A percentile compares a stretch with the other conserved stretches of the same genome.
phyloP scores from a whole-genome alignment of 108 stramenopile species.

The Nitzschia sp. region DNA sequence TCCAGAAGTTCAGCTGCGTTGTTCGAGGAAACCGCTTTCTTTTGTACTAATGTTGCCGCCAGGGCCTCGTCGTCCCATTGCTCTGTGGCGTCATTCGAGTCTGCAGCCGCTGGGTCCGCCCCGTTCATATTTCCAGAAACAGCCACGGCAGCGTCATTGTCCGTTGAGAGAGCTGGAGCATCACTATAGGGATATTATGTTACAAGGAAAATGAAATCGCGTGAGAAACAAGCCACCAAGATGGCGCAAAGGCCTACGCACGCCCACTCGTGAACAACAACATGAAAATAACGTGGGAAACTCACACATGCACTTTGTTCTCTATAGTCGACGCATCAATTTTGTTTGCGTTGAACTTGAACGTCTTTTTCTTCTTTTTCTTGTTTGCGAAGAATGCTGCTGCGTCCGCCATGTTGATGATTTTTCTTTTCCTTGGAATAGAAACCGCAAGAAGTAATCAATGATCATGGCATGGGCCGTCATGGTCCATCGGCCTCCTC shows the following conservation, averaged over 20 bases:
- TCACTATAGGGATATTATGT: slow-evolving; percentile 44
- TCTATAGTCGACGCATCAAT: slow-evolving; percentile 76
- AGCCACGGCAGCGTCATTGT: slow-evolving; percentile 28
- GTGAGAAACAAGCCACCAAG: not conserved
- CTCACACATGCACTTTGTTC: slow-evolving; percentile 64
- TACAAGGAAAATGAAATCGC: slow-evolving; percentile 7
- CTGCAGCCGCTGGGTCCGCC: not conserved
- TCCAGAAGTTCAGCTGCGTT: slow-evolving; percentile 62
- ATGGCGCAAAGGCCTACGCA: not conserved
- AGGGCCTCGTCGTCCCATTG: slow-evolving; percentile 79
- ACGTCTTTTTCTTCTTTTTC: slow-evolving; percentile 80
- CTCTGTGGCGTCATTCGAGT: slow-evolving; percentile 15
- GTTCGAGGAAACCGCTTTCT: slow-evolving; percentile 37
- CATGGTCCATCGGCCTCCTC: too few species aligned
- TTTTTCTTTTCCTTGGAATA: too few species aligned
- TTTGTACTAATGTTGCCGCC: slow-evolving; percentile 34
- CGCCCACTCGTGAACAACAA: not conserved
- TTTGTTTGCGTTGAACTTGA: slow-evolving; percentile 90
- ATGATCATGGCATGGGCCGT: too few species aligned
- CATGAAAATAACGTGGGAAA: not conserved
- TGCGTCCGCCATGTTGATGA: slow-evolving; percentile 71
- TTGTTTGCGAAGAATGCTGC: slow-evolving; percentile 90
- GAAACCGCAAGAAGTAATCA: too few species aligned
- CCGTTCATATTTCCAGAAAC: not conserved
- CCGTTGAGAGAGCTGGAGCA: slow-evolving; percentile 70